Conservation (phyloP, 768 basidiomycete genomes). For the Termitomyces sp. region DNA sequence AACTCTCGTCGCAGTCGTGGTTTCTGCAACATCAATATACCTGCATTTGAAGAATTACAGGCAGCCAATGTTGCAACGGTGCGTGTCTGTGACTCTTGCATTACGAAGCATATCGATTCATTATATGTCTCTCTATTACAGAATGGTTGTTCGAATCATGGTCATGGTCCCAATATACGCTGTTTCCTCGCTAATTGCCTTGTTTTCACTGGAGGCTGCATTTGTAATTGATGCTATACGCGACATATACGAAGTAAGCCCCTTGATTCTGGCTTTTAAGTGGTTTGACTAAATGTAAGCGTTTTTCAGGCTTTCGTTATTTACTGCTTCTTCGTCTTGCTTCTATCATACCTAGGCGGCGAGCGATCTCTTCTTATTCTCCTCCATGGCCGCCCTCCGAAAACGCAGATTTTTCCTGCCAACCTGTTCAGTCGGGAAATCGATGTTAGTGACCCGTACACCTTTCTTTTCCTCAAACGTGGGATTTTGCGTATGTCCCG, state of each 20-base stretch:
- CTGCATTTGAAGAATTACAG: constrained; percentile 86
- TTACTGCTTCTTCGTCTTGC: constrained; percentile 85
- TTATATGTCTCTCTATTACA: constrained; percentile 19
- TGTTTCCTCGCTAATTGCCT: constrained; percentile 84
- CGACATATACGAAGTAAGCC: constrained; percentile 90
- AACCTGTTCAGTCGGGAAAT: constrained; percentile 81
- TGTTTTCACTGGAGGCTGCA: constrained; percentile 92
- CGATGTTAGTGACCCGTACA: constrained; percentile 93
- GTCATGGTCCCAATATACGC: constrained; percentile 95
- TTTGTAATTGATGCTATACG: constrained; percentile 95
- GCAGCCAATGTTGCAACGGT: constrained; percentile 80
- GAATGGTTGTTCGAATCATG: constrained; percentile 95
- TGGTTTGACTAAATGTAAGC: background rate
- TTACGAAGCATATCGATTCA: background rate
- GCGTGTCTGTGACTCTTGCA: background rate
- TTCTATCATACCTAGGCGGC: constrained; percentile 85
- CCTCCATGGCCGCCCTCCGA: constrained; percentile 87
- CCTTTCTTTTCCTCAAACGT: constrained; percentile 89
- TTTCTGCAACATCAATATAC: constrained; percentile 72
- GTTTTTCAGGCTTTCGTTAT: constrained; percentile 82
- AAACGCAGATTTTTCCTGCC: constrained; percentile 82
- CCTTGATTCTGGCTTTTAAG: background rate
- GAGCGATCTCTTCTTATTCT: constrained; percentile 91
- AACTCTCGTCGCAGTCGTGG: constrained; percentile 64
- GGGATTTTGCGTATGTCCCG: constrained; percentile 79